These are phyloP conservation scores for Yamadazyma blattariae DNA, from an alignment of 1,139 yeast species.

Conservation along the genomic window DNA sequence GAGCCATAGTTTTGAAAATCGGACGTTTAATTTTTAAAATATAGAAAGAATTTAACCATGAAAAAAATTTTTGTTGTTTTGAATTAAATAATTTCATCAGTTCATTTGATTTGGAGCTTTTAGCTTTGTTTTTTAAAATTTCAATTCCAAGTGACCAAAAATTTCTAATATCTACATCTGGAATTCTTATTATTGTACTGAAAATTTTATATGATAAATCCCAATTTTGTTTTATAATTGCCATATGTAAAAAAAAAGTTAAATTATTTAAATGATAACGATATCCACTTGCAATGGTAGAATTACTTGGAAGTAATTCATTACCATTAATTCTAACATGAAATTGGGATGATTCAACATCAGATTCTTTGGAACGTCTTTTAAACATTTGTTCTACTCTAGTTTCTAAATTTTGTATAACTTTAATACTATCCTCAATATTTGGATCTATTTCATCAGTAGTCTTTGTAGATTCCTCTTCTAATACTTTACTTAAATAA, in stretches of 20 bases:
- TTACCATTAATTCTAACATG: conserved; percentile 26
- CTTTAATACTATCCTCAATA: too few relatives aligned
- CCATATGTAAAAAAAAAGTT: conserved; percentile 30
- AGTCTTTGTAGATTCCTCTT: conserved; percentile 3
- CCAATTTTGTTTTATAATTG: conserved; percentile 52
- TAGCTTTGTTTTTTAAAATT: conserved; percentile 18
- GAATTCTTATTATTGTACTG: conserved; percentile 44
- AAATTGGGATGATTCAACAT: conserved; percentile 15
- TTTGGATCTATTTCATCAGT: conserved; percentile 4
- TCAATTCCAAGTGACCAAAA: conserved; percentile 61
- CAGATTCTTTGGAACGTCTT: conserved; percentile 17
- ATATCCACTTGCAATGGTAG: conserved; percentile 1
- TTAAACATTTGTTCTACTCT: conserved; percentile 14
- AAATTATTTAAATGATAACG: conserved; percentile 32
- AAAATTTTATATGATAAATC: conserved; percentile 50
- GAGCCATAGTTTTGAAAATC: conserved; percentile 21
- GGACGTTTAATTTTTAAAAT: conserved; percentile 12
- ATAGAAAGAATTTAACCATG: conserved; percentile 33
- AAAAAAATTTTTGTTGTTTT: conserved; percentile 28
- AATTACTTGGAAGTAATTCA: conserved; percentile 25
- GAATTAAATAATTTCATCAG: conserved; percentile 15
- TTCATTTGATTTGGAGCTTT: background rate
- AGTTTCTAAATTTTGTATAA: conserved; percentile 9
- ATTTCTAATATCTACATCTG: conserved; percentile 47
- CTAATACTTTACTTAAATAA: conserved; percentile 3